These are phyloP conservation scores for Auriscalpium orientale DNA, from an alignment of 768 basidiomycete genomes.

Conservation along the genomic window DNA sequence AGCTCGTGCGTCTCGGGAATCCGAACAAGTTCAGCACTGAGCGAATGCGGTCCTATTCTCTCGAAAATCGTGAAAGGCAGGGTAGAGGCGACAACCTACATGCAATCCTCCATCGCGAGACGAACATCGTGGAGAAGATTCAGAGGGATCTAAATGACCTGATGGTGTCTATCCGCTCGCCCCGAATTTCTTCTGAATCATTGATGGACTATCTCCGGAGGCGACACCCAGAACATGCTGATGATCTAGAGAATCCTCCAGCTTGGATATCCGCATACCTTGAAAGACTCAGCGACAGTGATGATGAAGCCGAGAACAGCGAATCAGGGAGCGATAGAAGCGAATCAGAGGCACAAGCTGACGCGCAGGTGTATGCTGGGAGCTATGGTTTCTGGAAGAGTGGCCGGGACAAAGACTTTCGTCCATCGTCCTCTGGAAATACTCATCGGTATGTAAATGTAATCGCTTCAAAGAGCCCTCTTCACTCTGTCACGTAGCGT, in stretches of 20 bases:
- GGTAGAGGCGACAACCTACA: conserved; percentile 36
- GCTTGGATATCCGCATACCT: conserved; percentile 2
- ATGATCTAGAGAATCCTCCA: conserved; percentile 36
- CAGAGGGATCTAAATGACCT: conserved; percentile 40
- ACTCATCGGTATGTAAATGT: too few relatives aligned
- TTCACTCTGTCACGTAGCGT: conserved; percentile 15
- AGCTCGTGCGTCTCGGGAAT: conserved; percentile 57
- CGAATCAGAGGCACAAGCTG: neutral
- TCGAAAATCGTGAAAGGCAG: conserved; percentile 48
- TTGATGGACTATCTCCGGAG: conserved; percentile 35
- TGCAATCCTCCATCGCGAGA: conserved; percentile 26
- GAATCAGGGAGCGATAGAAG: neutral
- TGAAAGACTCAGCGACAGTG: neutral
- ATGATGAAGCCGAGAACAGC: conserved; percentile 10
- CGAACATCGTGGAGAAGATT: conserved; percentile 32
- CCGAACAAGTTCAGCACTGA: conserved; percentile 48
- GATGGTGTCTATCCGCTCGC: conserved; percentile 28
- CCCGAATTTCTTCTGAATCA: conserved; percentile 15
- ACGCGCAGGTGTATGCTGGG: conserved; percentile 1
- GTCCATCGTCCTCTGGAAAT: neutral
- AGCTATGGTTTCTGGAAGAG: conserved; percentile 13
- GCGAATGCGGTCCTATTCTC: conserved; percentile 49
- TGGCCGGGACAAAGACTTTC: conserved; percentile 8
- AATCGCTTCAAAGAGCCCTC: too few relatives aligned
- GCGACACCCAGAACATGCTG: conserved; percentile 42